Evolutionary conservation across 257 asterid genomes (phyloP).

Genomic region (Henckelia pumila): DNA sequence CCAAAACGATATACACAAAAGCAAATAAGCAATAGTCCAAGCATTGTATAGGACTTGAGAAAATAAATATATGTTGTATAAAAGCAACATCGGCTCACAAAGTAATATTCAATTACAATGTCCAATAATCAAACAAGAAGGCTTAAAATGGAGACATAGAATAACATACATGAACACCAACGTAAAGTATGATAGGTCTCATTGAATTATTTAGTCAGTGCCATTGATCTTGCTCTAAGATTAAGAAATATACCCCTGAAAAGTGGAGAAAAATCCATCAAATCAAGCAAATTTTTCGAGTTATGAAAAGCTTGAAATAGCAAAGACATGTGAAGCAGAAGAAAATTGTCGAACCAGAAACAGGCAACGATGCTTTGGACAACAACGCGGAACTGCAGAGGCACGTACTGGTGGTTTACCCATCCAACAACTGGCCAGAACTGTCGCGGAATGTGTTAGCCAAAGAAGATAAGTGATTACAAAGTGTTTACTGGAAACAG

Average conservation of each 20-base stretch:
- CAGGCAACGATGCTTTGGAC: slow-evolving; percentile 78
- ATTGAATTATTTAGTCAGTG: slow-evolving; percentile 49
- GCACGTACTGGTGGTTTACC: slow-evolving; percentile 86
- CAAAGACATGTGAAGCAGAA: not conserved
- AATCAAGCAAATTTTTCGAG: not conserved
- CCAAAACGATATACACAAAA: no score
- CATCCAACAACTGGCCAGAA: slow-evolving; percentile 99
- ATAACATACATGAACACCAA: slow-evolving; percentile 19
- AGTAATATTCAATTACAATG: not conserved
- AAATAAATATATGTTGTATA: no score
- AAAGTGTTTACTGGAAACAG: not conserved
- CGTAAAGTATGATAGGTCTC: slow-evolving; percentile 1
- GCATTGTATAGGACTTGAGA: no score
- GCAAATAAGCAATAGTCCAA: no score
- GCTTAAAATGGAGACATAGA: slow-evolving; percentile 2
- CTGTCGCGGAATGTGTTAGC: slow-evolving; percentile 39
- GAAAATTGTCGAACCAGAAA: slow-evolving; percentile 55
- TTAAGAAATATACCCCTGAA: slow-evolving; percentile 81
- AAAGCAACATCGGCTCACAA: no score
- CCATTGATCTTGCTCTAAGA: slow-evolving; percentile 62
- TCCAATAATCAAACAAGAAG: not conserved
- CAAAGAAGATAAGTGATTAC: not conserved
- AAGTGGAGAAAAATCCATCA: slow-evolving; percentile 2
- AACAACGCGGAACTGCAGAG: slow-evolving; percentile 84
- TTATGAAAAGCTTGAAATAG: not conserved